Evolutionary conservation across 1,139 yeast species (phyloP).

Genomic region (Geotrichum aggregatum): DNA sequence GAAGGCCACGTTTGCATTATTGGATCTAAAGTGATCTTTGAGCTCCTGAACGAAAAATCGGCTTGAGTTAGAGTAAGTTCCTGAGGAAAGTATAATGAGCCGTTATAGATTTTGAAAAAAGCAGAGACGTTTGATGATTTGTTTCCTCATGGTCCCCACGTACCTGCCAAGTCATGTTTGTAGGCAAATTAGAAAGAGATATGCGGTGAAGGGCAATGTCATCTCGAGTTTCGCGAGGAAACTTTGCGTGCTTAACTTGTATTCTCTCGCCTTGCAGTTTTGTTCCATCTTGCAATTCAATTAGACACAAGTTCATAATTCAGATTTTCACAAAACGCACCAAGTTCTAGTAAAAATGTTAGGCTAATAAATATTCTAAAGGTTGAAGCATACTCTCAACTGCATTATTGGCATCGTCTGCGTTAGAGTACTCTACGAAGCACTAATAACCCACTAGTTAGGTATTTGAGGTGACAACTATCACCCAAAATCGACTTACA

Average conservation of each 20-base stretch:
- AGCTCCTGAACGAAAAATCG: slow-evolving; percentile 26
- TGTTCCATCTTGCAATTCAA: slow-evolving; percentile 16
- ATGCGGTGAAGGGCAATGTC: slow-evolving; percentile 26
- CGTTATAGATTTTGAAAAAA: no score
- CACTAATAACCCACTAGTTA: not conserved
- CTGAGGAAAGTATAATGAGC: no score
- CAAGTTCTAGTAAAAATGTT: slow-evolving; percentile 1
- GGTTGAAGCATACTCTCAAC: slow-evolving; percentile 30
- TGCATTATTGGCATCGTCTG: slow-evolving; percentile 33
- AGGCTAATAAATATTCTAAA: not conserved
- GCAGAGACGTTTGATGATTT: no score
- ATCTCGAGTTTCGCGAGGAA: slow-evolving; percentile 23
- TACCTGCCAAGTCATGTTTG: slow-evolving; percentile 36
- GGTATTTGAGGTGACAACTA: not conserved
- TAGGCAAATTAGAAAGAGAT: slow-evolving; percentile 28
- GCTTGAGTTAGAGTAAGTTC: not conserved
- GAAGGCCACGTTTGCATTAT: slow-evolving; percentile 36
- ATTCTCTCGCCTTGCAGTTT: slow-evolving; percentile 37
- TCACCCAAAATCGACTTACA: slow-evolving; percentile 34
- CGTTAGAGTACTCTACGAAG: slow-evolving; percentile 22
- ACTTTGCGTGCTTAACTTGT: slow-evolving; percentile 35
- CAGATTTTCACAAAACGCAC: slow-evolving; percentile 11
- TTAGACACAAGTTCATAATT: no score
- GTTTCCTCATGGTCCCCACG: slow-evolving; percentile 1
- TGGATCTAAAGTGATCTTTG: slow-evolving; percentile 38